Evolutionary conservation across 2,329 filamentous ascomycete species (phyloP).

Genomic region (Penicillium janthinellum): DNA sequence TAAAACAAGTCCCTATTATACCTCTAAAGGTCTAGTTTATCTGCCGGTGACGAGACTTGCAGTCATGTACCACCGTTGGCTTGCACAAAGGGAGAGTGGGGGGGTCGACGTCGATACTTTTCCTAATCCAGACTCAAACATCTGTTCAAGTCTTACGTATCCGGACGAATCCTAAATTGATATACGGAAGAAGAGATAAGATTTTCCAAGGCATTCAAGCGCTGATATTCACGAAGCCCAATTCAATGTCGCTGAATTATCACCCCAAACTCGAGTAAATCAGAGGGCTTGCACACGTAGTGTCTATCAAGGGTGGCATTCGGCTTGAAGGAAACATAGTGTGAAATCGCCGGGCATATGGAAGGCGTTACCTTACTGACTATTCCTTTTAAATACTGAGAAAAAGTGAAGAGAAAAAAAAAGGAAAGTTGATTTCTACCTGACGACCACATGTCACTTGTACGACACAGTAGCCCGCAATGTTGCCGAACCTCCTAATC

Average conservation of each 20-base stretch:
- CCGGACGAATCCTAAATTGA: not conserved
- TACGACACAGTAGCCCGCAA: not conserved
- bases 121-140: not conserved
- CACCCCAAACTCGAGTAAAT: not conserved
- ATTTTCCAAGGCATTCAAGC: not conserved
- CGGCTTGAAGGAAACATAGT: not conserved
- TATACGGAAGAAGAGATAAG: not conserved
- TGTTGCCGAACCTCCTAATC: not conserved
- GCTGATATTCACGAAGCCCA: not conserved
- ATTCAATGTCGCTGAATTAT: not conserved
- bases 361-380: too few relatives aligned
- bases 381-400: too few relatives aligned
- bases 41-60: slow-evolving; percentile 24
- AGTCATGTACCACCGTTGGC: slow-evolving; percentile 14
- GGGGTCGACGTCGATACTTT: not conserved
- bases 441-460: not conserved
- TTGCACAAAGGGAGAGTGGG: not conserved
- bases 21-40: not conserved
- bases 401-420: too few relatives aligned
- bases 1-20: slow-evolving; percentile 14
- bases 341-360: not conserved
- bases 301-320: too few relatives aligned
- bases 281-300: not conserved
- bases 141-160: too few relatives aligned
- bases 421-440: not conserved